phyloP scores from a whole-genome alignment of 106 monocot genomes.

The Dendrobium catenatum region DNA sequence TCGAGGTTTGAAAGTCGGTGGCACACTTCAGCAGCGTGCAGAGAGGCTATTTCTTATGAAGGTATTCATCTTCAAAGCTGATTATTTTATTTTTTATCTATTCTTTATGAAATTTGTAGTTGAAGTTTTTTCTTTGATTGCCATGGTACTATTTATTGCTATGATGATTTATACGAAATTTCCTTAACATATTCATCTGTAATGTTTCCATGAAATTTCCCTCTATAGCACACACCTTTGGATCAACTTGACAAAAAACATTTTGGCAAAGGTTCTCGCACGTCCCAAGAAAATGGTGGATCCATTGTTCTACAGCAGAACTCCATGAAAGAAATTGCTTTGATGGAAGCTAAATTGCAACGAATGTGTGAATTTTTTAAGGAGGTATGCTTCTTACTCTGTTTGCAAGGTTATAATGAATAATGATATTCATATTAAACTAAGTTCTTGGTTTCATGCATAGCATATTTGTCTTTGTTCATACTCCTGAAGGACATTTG shows the following conservation, averaged over 20 bases:
- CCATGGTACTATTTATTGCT: background rate
- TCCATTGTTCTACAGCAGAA: slow-evolving; percentile 14
- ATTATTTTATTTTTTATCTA: background rate
- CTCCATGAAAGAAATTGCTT: slow-evolving; percentile 57
- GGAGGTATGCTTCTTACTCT: slow-evolving; percentile 49
- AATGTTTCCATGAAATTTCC: background rate
- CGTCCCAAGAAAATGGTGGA: slow-evolving; percentile 41
- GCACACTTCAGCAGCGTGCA: slow-evolving; percentile 82
- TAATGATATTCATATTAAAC: background rate
- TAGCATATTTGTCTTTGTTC: background rate
- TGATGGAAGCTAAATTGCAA: slow-evolving; percentile 78
- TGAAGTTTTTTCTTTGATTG: background rate
- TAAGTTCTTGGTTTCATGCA: background rate
- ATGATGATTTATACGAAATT: background rate
- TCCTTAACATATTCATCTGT: background rate
- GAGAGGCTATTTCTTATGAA: slow-evolving; percentile 81
- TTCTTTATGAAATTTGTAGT: background rate
- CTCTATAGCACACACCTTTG: slow-evolving; percentile 65
- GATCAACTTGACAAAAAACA: slow-evolving; percentile 87
- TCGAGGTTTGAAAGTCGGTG: slow-evolving; percentile 74
- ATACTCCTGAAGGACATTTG: background rate
- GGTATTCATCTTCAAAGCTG: slow-evolving; percentile 25
- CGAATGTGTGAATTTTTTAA: slow-evolving; percentile 67
- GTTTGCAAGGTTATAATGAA: background rate
- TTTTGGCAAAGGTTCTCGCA: slow-evolving; percentile 74